These are phyloP conservation scores for Fusarium falciforme DNA, from an alignment of 2,329 filamentous ascomycete species.

Conservation along the genomic window DNA sequence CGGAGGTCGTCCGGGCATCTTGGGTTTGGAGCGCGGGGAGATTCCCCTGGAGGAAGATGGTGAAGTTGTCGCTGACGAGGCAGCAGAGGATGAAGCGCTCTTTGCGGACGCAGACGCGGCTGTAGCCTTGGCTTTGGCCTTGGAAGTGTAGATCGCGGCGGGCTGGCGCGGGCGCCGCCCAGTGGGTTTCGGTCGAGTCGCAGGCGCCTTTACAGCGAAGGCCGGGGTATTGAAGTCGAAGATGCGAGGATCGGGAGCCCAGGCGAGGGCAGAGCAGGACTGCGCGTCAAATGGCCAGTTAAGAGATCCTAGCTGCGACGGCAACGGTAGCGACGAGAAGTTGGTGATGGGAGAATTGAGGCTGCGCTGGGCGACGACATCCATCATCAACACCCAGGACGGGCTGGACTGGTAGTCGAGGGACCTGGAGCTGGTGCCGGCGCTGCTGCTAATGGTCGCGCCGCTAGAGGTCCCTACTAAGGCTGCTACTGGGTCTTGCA, in stretches of 20 bases:
- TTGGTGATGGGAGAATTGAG: constrained; percentile 42
- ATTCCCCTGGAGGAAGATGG: constrained; percentile 29
- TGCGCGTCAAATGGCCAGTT: constrained; percentile 36
- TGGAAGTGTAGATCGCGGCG: constrained; percentile 31
- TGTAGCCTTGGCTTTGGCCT: constrained; percentile 25
- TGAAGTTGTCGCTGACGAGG: constrained; percentile 24
- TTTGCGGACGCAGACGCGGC: constrained; percentile 26
- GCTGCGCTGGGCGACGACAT: constrained; percentile 40
- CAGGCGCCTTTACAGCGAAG: constrained; percentile 27
- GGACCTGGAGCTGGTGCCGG: constrained; percentile 8
- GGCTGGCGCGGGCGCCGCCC: constrained; percentile 42
- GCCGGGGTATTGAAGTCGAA: constrained; percentile 21
- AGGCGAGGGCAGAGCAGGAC: constrained; percentile 30
- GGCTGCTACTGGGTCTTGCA: constrained; percentile 15
- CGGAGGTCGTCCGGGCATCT: constrained; percentile 38
- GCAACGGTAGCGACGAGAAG: constrained; percentile 26
- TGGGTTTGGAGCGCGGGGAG: constrained; percentile 35
- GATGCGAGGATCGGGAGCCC: constrained; percentile 34
- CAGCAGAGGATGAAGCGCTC: constrained; percentile 18
- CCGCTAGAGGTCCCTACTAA: background rate
- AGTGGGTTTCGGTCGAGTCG: constrained; percentile 29
- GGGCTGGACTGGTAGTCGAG: constrained; percentile 9
- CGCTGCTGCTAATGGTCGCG: background rate
- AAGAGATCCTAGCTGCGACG: constrained; percentile 18
- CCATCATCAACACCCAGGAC: constrained; percentile 37